Percentiles rank a stretch among this genome's conserved stretches.
phyloP scores from a whole-genome alignment of 257 asterid genomes.

The Linderniella brevidens region DNA sequence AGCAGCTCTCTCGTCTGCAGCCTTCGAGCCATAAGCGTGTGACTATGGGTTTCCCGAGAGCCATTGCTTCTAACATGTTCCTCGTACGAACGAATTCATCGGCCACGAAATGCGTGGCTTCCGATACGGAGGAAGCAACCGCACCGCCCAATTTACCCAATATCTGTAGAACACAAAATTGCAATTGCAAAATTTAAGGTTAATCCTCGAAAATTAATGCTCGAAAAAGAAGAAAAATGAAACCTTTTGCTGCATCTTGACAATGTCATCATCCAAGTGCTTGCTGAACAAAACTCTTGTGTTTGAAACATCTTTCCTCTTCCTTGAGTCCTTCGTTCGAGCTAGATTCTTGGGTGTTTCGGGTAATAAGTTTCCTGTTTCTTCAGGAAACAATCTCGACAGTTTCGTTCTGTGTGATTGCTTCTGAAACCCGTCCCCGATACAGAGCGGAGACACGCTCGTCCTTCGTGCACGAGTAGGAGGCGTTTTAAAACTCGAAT shows the following conservation, averaged over 20 bases:
- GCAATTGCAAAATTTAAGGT: not conserved
- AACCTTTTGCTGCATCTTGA: slow-evolving; percentile 77
- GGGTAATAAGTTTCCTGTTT: slow-evolving; percentile 20
- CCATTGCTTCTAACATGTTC: slow-evolving; percentile 94
- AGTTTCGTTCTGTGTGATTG: slow-evolving; percentile 51
- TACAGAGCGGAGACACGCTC: slow-evolving; percentile 65
- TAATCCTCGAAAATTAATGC: no score
- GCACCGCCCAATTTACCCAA: slow-evolving; percentile 67
- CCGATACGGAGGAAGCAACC: slow-evolving; percentile 47
- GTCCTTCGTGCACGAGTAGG: slow-evolving; percentile 21
- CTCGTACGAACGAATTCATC: slow-evolving; percentile 87
- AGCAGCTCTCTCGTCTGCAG: slow-evolving; percentile 70
- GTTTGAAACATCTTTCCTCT: slow-evolving; percentile 56
- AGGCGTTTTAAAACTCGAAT: slow-evolving; percentile 38
- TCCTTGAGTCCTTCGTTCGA: slow-evolving; percentile 37
- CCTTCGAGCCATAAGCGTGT: slow-evolving; percentile 80
- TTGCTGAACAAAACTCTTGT: slow-evolving; percentile 77
- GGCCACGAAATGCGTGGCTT: slow-evolving; percentile 89
- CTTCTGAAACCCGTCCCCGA: slow-evolving; percentile 79
- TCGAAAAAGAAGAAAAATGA: not conserved
- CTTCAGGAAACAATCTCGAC: slow-evolving; percentile 37
- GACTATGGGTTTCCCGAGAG: slow-evolving; percentile 80
- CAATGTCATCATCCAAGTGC: slow-evolving; percentile 62
- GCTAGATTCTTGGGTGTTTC: slow-evolving; percentile 14
- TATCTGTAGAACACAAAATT: slow-evolving; percentile 23